Evolutionary conservation across 75 land plant genomes (phyloP).

Genomic region (Isoetes taiwanensis): DNA sequence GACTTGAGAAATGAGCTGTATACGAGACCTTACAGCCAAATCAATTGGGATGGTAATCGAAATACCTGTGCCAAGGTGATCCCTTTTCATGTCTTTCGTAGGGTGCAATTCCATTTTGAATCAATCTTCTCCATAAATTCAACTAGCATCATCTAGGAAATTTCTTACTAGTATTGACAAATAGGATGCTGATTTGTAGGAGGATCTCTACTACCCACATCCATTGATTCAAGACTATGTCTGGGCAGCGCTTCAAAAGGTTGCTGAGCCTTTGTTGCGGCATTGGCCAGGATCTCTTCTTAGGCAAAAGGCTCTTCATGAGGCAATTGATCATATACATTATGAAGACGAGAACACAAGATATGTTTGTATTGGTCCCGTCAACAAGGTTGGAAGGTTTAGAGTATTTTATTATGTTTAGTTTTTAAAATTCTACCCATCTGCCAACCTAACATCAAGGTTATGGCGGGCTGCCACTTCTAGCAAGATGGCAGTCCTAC

Average conservation of each 20-base stretch:
- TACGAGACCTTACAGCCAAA: constrained; percentile 39
- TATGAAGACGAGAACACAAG: constrained; percentile 96
- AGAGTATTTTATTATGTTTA: neutral
- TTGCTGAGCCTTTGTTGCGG: constrained; percentile 60
- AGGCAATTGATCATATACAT: constrained; percentile 71
- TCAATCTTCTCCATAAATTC: too few species aligned
- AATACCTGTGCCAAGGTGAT: constrained; percentile 81
- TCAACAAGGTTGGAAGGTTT: constrained; percentile 77
- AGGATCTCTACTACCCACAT: constrained; percentile 91
- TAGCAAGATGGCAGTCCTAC: too few species aligned
- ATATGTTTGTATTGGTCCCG: constrained; percentile 87
- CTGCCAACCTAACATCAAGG: neutral
- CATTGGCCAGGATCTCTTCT: constrained; percentile 77
- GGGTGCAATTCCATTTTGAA: too few species aligned
- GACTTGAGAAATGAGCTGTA: constrained; percentile 65
- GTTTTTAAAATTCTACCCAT: neutral
- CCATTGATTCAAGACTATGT: constrained; percentile 76
- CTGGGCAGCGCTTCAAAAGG: constrained; percentile 70
- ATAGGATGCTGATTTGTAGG: constrained; percentile 45
- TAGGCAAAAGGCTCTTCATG: constrained; percentile 58
- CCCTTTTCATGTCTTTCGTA: too few species aligned
- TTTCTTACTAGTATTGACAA: too few species aligned
- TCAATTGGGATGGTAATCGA: constrained; percentile 80
- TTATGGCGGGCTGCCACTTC: too few species aligned
- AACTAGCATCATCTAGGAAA: too few species aligned